These are phyloP conservation scores for Neofusicoccum cordaticola DNA, from an alignment of 2,329 filamentous ascomycete species.

Conservation along the genomic window DNA sequence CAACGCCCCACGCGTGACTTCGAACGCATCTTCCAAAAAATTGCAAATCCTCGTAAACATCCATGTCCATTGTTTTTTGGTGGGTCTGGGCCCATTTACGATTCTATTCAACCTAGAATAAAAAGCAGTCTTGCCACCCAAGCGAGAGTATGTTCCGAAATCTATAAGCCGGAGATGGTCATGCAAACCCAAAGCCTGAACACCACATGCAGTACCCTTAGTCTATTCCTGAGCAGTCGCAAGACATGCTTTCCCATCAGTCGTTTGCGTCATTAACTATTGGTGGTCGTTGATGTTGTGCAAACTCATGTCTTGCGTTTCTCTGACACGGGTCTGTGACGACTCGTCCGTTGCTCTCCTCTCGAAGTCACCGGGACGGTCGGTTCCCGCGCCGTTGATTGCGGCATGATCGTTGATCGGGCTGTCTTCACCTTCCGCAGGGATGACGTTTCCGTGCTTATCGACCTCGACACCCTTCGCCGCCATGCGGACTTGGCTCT, in stretches of 20 bases:
- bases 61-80: not conserved
- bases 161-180: not conserved
- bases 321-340: slow-evolving; percentile 45
- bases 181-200: not conserved
- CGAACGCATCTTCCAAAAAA: not conserved
- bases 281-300: slow-evolving; percentile 52
- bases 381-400: slow-evolving; percentile 17
- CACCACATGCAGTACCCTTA: not conserved
- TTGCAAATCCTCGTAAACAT: not conserved
- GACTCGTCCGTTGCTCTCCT: slow-evolving; percentile 28
- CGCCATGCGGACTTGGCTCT: slow-evolving; percentile 61
- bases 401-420: slow-evolving; percentile 23
- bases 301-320: slow-evolving; percentile 58
- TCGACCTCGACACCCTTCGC: slow-evolving; percentile 60
- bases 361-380: slow-evolving; percentile 22
- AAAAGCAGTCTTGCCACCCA: not conserved
- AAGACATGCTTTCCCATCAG: not conserved
- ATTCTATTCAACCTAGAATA: not conserved
- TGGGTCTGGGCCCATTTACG: not conserved
- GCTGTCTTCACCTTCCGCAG: slow-evolving; percentile 34
- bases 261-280: not conserved
- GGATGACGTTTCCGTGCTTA: slow-evolving; percentile 55
- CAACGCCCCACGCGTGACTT: not conserved
- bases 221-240: not conserved
- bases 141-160: not conserved